These are phyloP conservation scores for Russula virescens DNA, from an alignment of 768 basidiomycete genomes.

Conservation along the genomic window DNA sequence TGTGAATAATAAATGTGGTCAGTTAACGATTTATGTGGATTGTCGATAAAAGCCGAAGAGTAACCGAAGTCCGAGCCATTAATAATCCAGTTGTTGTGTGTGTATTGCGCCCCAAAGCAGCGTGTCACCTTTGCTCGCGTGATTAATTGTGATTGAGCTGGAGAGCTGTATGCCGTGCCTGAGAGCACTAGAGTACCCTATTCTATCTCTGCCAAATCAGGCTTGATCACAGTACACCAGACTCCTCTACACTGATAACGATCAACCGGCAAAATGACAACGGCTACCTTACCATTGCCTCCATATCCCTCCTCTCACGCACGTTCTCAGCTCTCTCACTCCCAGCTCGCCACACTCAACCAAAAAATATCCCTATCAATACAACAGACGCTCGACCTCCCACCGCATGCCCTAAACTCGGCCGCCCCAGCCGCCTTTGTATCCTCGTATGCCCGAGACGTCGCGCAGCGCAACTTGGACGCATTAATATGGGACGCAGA, in stretches of 20 bases:
- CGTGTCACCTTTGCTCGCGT: too few relatives aligned
- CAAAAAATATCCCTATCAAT: slow-evolving; percentile 44
- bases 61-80: too few relatives aligned
- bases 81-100: too few relatives aligned
- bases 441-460: slow-evolving; percentile 52
- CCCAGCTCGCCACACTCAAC: slow-evolving; percentile 47
- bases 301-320: slow-evolving; percentile 48
- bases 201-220: background rate
- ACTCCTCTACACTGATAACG: too few relatives aligned
- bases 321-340: slow-evolving; percentile 45
- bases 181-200: too few relatives aligned
- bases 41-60: too few relatives aligned
- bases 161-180: too few relatives aligned
- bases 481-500: slow-evolving; percentile 51
- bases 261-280: background rate
- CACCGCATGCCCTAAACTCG: slow-evolving; percentile 42
- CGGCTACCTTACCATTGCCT: slow-evolving; percentile 36
- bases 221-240: too few relatives aligned
- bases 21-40: too few relatives aligned
- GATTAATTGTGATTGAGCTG: too few relatives aligned
- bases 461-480: slow-evolving; percentile 47
- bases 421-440: slow-evolving; percentile 45
- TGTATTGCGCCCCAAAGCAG: too few relatives aligned
- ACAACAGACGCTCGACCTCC: slow-evolving; percentile 42
- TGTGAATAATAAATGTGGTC: too few relatives aligned